phyloP scores from a whole-genome alignment of 2,329 filamentous ascomycete genomes.

The Aphanocladium album region DNA sequence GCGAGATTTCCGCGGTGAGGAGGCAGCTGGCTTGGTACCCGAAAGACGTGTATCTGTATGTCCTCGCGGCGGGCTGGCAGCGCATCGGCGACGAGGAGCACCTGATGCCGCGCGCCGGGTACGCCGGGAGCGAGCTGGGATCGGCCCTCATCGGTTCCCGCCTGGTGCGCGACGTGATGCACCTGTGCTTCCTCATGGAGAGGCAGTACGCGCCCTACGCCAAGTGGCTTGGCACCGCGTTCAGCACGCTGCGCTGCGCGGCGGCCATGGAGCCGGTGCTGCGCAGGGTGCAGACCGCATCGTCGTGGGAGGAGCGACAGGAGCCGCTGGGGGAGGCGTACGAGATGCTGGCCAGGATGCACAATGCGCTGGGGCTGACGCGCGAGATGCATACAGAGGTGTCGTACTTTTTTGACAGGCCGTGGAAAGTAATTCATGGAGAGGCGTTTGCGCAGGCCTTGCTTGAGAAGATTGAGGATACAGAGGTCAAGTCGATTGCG shows the following conservation, averaged over 20 bases:
- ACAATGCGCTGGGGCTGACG: not conserved
- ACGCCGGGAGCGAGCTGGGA: conserved; percentile 10
- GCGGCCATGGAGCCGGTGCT: conserved; percentile 1
- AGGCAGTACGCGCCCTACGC: conserved; percentile 6
- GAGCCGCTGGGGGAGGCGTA: not conserved
- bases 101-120: conserved; percentile 3
- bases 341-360: conserved; percentile 5
- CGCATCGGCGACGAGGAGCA: conserved; percentile 9
- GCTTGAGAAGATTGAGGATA: not conserved
- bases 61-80: conserved; percentile 5
- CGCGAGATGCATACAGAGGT: not conserved
- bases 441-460: conserved; percentile 1
- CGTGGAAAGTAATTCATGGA: conserved; percentile 7
- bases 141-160: not conserved
- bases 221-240: conserved; percentile 10
- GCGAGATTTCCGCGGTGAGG: not conserved
- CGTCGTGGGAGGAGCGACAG: conserved; percentile 6
- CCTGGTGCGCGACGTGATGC: conserved; percentile 4
- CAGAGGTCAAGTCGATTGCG: not conserved
- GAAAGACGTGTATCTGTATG: not conserved
- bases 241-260: not conserved
- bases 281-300: not conserved
- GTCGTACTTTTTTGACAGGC: not conserved
- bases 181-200: conserved; percentile 10
- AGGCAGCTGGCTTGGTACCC: conserved; percentile 1